A percentile compares a stretch with the other conserved stretches of the same genome.
Evolutionary conservation across 2,329 filamentous ascomycete species (phyloP).

Genomic region (Fusarium secorum): DNA sequence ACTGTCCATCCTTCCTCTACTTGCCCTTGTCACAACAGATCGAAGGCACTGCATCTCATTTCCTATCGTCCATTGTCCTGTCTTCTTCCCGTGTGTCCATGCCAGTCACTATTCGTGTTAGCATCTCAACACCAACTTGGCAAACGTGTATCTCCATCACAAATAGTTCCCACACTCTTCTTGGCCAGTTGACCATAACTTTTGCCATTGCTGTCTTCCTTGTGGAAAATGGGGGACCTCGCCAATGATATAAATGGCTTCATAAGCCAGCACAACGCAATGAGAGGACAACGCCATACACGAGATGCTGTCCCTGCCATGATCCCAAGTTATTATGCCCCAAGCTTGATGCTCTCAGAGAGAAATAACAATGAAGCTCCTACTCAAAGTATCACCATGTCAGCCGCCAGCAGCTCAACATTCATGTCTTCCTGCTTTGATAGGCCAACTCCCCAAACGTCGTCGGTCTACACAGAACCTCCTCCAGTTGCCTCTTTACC

Average conservation of each 20-base stretch:
- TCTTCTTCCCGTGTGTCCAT: not conserved
- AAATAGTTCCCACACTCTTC: not conserved
- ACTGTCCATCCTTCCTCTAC: not conserved
- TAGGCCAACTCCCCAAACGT: not conserved
- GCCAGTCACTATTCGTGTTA: not conserved
- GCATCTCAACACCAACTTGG: not conserved
- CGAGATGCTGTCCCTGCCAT: not conserved
- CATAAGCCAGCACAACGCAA: conserved; percentile 19
- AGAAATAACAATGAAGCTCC: not conserved
- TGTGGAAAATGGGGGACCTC: conserved; percentile 15
- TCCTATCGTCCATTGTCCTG: not conserved
- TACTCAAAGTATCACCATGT: conserved; percentile 11
- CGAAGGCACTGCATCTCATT: not conserved
- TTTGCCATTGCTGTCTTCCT: not conserved
- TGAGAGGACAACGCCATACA: conserved; percentile 2
- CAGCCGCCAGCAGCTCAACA: conserved; percentile 22
- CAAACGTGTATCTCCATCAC: not conserved
- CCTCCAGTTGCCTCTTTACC: conserved; percentile 22
- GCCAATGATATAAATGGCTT: conserved; percentile 25
- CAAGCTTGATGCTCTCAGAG: conserved; percentile 25
- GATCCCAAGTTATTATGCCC: conserved; percentile 10
- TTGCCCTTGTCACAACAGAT: not conserved
- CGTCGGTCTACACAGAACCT: conserved; percentile 36
- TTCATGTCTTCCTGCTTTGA: conserved; percentile 21
- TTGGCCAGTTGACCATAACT: not conserved